Evolutionary conservation across 2,329 filamentous ascomycete genomes (phyloP).

Genomic region (Fusarium oxysporum): DNA sequence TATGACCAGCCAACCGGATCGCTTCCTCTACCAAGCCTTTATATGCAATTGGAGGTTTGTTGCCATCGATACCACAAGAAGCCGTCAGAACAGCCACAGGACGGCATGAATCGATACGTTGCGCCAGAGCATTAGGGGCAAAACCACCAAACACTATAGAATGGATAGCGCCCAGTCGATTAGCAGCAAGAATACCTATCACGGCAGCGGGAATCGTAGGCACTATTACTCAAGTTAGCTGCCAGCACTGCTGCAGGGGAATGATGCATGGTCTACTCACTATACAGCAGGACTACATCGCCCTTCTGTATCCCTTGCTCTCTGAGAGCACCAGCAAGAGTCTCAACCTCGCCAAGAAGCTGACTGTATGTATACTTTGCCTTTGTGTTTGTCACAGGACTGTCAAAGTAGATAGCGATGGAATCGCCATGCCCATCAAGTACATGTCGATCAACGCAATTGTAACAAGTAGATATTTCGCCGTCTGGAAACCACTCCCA

Average conservation of each 20-base stretch:
- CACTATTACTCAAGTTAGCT: constrained; percentile 66
- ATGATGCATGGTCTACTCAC: constrained; percentile 59
- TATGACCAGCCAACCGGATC: constrained; percentile 73
- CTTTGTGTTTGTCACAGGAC: constrained; percentile 81
- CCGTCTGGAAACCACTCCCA: constrained; percentile 94
- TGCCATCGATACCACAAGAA: constrained; percentile 90
- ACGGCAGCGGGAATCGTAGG: constrained; percentile 93
- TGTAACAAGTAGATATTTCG: constrained; percentile 91
- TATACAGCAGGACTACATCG: constrained; percentile 91
- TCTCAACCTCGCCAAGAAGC: constrained; percentile 83
- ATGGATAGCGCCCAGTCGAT: constrained; percentile 87
- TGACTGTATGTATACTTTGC: constrained; percentile 79
- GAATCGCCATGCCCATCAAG: constrained; percentile 77
- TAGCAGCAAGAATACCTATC: constrained; percentile 86
- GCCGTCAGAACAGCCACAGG: constrained; percentile 85
- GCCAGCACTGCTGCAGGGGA: neutral
- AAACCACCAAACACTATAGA: constrained; percentile 96
- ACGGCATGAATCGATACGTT: constrained; percentile 85
- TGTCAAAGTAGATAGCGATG: constrained; percentile 87
- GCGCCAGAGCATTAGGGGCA: constrained; percentile 81
- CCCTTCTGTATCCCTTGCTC: constrained; percentile 86
- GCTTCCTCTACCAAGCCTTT: constrained; percentile 81
- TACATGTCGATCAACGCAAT: constrained; percentile 93
- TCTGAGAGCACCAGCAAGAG: constrained; percentile 81
- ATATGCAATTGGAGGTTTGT: constrained; percentile 83